A percentile compares a stretch with the other conserved stretches of the same genome.
Conservation (phyloP, 2,329 filamentous ascomycete species). For the Cadophora sp. region DNA sequence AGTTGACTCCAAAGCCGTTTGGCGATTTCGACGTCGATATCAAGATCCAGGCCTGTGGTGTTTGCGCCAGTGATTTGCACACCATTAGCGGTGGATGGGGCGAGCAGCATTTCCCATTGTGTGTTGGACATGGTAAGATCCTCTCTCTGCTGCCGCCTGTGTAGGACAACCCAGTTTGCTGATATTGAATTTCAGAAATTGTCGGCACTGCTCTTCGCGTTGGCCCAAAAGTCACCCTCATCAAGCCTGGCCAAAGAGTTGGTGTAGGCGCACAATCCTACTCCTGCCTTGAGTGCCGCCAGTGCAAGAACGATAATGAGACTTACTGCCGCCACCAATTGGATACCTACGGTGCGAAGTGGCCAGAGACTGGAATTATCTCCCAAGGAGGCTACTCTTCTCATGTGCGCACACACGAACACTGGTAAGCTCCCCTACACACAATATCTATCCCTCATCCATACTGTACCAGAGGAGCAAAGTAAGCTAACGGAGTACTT, state of each 20-base stretch:
- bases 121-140: constrained; percentile 55
- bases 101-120: constrained; percentile 56
- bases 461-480: neutral
- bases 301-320: constrained; percentile 62
- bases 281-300: constrained; percentile 60
- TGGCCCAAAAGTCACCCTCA: constrained; percentile 66
- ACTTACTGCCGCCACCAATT: constrained; percentile 59
- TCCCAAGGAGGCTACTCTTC: constrained; percentile 70
- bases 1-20: constrained; percentile 86
- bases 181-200: constrained; percentile 57
- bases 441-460: neutral
- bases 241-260: constrained; percentile 60
- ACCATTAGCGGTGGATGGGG: constrained; percentile 68
- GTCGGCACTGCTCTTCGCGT: constrained; percentile 73
- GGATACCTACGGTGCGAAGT: constrained; percentile 57
- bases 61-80: constrained; percentile 77
- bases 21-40: constrained; percentile 88
- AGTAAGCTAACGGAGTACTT: constrained; percentile 9
- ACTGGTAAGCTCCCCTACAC: constrained; percentile 59
- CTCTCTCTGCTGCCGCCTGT: neutral
- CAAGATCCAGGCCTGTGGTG: constrained; percentile 81
- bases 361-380: constrained; percentile 65
- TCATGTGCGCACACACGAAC: constrained; percentile 77
- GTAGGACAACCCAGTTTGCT: neutral
- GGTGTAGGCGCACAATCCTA: constrained; percentile 62